Evolutionary conservation across 805 yeast species (phyloP), one percentile per base, ranked within the genome.

Genomic region (Ogataea salicorniae): DNA sequence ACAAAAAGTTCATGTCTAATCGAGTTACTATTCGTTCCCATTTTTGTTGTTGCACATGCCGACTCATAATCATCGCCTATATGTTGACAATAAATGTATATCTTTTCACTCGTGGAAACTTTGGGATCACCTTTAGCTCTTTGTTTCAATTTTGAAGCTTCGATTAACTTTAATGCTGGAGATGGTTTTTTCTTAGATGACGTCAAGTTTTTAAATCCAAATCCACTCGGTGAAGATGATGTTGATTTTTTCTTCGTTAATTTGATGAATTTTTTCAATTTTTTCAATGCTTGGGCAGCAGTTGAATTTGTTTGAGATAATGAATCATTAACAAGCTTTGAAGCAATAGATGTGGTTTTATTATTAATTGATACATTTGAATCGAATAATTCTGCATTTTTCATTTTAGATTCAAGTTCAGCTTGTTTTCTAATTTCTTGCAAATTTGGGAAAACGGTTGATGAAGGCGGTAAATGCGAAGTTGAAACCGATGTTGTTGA

Each of bases 101-200:
- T 62, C 37, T 84, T 58, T 53, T 80, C 81, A 1, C 63, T 52
- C 0, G 48, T 52, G 1, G 71, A 57, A 1, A 81, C 65, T 46
- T 73, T 73, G 1, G 63, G 22, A 51, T 79, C 83, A 2, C 87
- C 87, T 49, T 71, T 73, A 2, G 84, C 84, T 4, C 54, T 55
- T 47, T 68, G 71, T 50, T 72, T 72, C 51, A 81, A 58, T 35
- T 62, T 58, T 2, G 75, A 69, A 23, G 74, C 35, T 38, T 68
- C 71, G 6, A 70, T 60, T 36, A 69, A 56, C 40, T 57, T 51
- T 9, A 60, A 51, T 14, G 64, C 57, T 1, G 63, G 52, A 1
- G 58, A 41, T 29, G 45, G 34, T 37, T 49, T 52, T 20, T 46
- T 29, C 15, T 23, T 16, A 11, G 37, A 40, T 11, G 34, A 29